Conservation (phyloP, 2,329 filamentous ascomycete species). For the Xylaria polymorpha region DNA sequence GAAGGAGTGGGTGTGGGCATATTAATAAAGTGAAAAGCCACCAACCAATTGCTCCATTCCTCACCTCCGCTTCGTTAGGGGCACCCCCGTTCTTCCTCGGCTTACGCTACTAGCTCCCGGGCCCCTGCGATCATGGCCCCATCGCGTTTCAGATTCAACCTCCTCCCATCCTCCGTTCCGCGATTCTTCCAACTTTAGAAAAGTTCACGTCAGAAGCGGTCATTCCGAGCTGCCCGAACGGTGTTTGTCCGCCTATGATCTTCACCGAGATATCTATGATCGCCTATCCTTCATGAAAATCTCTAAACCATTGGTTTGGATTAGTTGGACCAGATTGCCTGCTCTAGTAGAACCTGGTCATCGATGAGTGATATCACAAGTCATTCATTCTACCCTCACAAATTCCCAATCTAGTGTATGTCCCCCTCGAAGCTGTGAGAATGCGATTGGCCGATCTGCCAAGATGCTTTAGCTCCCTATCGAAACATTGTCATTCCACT, state of each 20-base stretch:
- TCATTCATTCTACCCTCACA: slow-evolving; percentile 1
- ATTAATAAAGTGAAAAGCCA: neutral
- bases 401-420: neutral
- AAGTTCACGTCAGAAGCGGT: neutral
- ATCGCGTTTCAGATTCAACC: slow-evolving; percentile 36
- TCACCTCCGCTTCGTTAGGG: neutral
- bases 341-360: neutral
- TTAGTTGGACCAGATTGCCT: slow-evolving; percentile 1
- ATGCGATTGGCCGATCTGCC: slow-evolving; percentile 3
- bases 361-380: neutral
- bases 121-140: slow-evolving; percentile 24
- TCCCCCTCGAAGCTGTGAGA: slow-evolving; percentile 2
- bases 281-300: slow-evolving; percentile 18
- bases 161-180: slow-evolving; percentile 16
- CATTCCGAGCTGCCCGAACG: slow-evolving; percentile 27
- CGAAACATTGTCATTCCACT: slow-evolving; percentile 19
- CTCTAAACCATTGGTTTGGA: neutral
- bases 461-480: slow-evolving; percentile 13
- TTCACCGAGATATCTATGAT: slow-evolving; percentile 12
- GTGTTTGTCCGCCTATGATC: slow-evolving; percentile 18
- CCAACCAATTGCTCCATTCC: slow-evolving; percentile 5
- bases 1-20: slow-evolving; percentile 3
- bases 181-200: slow-evolving; percentile 14
- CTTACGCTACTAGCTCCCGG: slow-evolving; percentile 2
- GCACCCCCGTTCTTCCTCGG: slow-evolving; percentile 10